Evolutionary conservation across 495 filamentous ascomycete genomes (phyloP).

Genomic region (Cercophora sp.): DNA sequence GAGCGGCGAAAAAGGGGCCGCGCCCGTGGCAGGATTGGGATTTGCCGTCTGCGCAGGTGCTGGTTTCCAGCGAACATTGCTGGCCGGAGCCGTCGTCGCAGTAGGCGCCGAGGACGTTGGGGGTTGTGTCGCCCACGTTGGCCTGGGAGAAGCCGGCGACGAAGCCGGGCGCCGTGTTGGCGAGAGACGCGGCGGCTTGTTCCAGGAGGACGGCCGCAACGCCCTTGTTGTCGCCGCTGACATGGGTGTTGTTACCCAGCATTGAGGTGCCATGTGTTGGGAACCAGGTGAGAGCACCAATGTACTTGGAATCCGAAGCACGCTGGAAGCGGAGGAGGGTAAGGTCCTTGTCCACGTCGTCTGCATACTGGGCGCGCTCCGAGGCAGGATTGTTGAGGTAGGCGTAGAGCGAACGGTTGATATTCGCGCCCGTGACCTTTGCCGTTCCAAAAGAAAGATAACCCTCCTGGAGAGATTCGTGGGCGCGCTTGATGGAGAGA

Average conservation of each 20-base stretch:
- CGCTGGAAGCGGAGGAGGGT: constrained; percentile 79
- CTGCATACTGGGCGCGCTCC: constrained; percentile 66
- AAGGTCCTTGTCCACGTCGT: constrained; percentile 74
- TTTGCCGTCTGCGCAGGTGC: constrained; percentile 68
- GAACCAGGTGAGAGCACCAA: constrained; percentile 87
- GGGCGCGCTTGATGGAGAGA: constrained; percentile 75
- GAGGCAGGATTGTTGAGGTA: constrained; percentile 84
- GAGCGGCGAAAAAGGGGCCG: constrained; percentile 67
- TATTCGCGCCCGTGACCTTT: constrained; percentile 76
- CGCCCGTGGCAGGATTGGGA: constrained; percentile 79
- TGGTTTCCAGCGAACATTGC: constrained; percentile 69
- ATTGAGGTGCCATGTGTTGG: constrained; percentile 90
- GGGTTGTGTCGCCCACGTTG: constrained; percentile 88
- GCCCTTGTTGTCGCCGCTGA: constrained; percentile 94
- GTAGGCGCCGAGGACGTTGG: constrained; percentile 81
- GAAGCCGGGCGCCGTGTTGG: constrained; percentile 60
- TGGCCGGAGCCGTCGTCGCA: constrained; percentile 74
- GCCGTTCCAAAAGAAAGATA: constrained; percentile 68
- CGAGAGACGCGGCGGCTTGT: constrained; percentile 52
- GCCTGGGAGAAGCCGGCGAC: constrained; percentile 94
- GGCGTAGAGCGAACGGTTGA: constrained; percentile 85
- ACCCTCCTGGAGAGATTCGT: constrained; percentile 57
- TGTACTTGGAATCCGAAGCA: constrained; percentile 64
- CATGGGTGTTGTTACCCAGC: constrained; percentile 87
- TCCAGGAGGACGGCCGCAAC: constrained; percentile 88